Conservation (phyloP, 768 basidiomycete species). For the Tylopilus rubrobrunneus region DNA sequence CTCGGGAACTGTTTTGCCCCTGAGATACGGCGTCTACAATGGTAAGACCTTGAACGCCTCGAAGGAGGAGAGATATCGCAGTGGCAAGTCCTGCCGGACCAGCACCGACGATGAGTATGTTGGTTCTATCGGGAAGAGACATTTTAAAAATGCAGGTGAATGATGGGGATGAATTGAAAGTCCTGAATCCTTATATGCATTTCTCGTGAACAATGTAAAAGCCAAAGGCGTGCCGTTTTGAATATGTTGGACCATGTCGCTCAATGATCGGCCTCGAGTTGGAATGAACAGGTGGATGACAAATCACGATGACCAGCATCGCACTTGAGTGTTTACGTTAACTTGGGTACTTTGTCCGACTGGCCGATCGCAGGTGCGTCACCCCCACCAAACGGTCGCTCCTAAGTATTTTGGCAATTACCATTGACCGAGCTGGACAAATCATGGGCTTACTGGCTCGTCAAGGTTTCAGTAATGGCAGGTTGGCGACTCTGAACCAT, state of each 20-base stretch:
- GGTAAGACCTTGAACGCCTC: conserved; percentile 38
- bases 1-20: conserved; percentile 38
- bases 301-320: too few relatives aligned
- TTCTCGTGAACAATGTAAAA: background rate
- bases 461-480: too few relatives aligned
- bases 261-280: background rate
- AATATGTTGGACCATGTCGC: background rate
- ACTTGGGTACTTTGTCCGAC: too few relatives aligned
- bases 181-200: background rate
- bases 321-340: too few relatives aligned
- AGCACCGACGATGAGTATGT: conserved; percentile 48
- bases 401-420: too few relatives aligned
- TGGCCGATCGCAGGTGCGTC: too few relatives aligned
- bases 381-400: too few relatives aligned
- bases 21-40: conserved; percentile 38
- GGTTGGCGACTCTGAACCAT: too few relatives aligned
- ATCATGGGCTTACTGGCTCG: too few relatives aligned
- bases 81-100: conserved; percentile 47
- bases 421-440: too few relatives aligned
- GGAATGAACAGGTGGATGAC: too few relatives aligned
- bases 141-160: background rate
- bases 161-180: background rate
- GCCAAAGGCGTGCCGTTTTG: too few relatives aligned
- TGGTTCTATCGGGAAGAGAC: conserved; percentile 34
- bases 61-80: conserved; percentile 41